Base-by-base conservation (phyloP, 306 rosid genomes). In the Lupinus albus region DNA sequence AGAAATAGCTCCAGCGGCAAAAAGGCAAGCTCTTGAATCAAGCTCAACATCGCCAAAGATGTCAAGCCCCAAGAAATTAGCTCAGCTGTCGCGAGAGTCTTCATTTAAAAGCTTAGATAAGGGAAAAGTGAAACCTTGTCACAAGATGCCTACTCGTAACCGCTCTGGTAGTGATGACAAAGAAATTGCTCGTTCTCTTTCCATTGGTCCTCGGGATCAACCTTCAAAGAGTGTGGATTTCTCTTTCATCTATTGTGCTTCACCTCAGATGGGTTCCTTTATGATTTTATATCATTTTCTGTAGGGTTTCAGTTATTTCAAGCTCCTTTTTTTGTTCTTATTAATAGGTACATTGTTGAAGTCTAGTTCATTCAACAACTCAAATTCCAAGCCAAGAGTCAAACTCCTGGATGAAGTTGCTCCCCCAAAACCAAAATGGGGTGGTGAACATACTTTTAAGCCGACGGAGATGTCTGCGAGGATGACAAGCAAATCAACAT, bases 11-110 rank as follows among this genome's bases (percentile, higher is more conserved):
- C 84, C 85, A 70, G 78, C 75, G 71, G 69, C 80, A 10, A 92
- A 87, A 79, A 86, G 91, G 81, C 89, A 83, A 86, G 83, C 86
- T 78, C 81, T 83, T 73, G 98, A 92, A 75, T 77, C 73, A 64
- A 77, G 75, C 60, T 70, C 75, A 72, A 85, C 82, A 64, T 86
- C 91, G 18, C 92, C 98, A 57, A 92, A 81, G 83, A 58, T 80
- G 3, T 81, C 88, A 67, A 84, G 92, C 74, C 84, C 91, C 16
- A 76, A 38, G 79, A 86, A 50, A 82, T 46, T 60, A 70, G 80
- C 64, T 79, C 74, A 84, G 52, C 56, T 82, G 44, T 82, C 88
- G 13, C 86, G 91, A 0, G 96, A 92, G 44, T 77, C 93, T 79
- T 87, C 93, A 57, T 86, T 78, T 50, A 92, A 82, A 81, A 89